phyloP scores from a whole-genome alignment of 768 basidiomycete species.

The Gloeopeniophorella convolvens region DNA sequence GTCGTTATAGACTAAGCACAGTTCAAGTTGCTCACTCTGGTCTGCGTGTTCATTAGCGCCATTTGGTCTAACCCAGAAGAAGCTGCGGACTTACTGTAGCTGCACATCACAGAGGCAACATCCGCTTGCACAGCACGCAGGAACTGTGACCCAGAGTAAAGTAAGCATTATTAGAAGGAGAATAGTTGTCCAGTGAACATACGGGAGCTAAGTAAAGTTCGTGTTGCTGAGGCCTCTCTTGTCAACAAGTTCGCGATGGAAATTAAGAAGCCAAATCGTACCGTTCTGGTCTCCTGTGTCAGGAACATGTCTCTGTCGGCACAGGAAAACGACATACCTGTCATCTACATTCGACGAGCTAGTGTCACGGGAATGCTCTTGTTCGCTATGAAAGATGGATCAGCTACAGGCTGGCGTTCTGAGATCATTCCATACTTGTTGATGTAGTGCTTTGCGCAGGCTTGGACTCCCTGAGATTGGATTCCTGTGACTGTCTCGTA shows the following conservation, averaged over 20 bases:
- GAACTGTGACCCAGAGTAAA: too few relatives aligned
- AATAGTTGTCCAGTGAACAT: background rate
- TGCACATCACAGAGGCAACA: slow-evolving; percentile 25
- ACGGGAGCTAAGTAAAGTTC: slow-evolving; percentile 23
- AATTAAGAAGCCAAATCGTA: too few relatives aligned
- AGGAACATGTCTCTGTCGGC: too few relatives aligned
- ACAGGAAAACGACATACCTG: slow-evolving; percentile 6
- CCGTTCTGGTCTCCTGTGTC: too few relatives aligned
- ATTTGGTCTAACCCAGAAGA: background rate
- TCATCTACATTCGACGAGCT: slow-evolving; percentile 25
- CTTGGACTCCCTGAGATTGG: slow-evolving; percentile 28
- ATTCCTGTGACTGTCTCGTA: slow-evolving; percentile 29
- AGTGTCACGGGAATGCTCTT: slow-evolving; percentile 19
- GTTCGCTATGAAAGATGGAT: slow-evolving; percentile 13
- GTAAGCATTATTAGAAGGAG: background rate
- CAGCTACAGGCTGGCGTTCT: too few relatives aligned
- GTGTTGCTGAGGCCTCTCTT: too few relatives aligned
- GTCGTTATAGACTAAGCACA: background rate
- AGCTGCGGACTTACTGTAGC: slow-evolving; percentile 20
- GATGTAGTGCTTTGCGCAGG: slow-evolving; percentile 24
- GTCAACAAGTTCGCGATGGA: too few relatives aligned
- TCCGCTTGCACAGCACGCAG: slow-evolving; percentile 24
- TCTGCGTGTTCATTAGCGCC: too few relatives aligned
- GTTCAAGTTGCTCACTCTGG: too few relatives aligned
- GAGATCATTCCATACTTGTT: slow-evolving; percentile 11